Base-by-base conservation (phyloP, 192 early-diverging fungal species). In the Coemansia sp. region DNA sequence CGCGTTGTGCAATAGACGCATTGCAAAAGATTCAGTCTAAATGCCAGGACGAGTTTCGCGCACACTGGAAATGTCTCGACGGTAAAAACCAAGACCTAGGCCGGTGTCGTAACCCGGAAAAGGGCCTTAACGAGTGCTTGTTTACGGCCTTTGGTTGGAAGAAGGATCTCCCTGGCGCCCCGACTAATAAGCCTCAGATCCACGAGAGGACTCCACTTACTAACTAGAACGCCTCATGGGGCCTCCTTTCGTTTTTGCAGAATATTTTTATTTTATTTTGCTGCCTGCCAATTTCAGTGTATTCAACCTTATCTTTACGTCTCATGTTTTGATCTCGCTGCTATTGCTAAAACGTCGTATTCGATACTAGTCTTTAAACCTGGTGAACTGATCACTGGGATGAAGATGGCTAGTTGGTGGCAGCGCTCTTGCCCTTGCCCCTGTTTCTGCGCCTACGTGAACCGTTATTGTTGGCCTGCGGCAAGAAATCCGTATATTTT, bases 21-120 rank as follows among this genome's bases (percentile, higher is more conserved):
- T 86, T 97, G 77, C 72, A 87, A 55, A 95, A 96, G 81, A 87
- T 98, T 68, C 91, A 95, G 80, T 89, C 88, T 57, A 91, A 96
- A 85, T 98, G 97, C 80, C 90, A 89, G 65, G 81, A 87, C 64
- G 88, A 95, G 72, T 97, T 95, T 87, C 89, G 88, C 13, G 85
- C 88, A 39, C 95, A 98, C 80, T 98, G 94, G 92, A 81, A 94
- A 69, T 97, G 95, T 73, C 82, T 97, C 62, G 97, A 98, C 69
- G 85, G 81, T 67, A 92, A 95, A 73, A 98, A 98, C 83, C 97
- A 98, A 72, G 88, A 92, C 64, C 88, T 91, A 70, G 88, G 87
- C 72, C 81, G 85, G 24, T 97, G 95, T 83, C 89, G 97, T 39
- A 76, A 85, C 44, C 84, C 88, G 70, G 97, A 98, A 78, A 79